phyloP scores from a whole-genome alignment of 805 yeast species.

The Suhomyces sp. region DNA sequence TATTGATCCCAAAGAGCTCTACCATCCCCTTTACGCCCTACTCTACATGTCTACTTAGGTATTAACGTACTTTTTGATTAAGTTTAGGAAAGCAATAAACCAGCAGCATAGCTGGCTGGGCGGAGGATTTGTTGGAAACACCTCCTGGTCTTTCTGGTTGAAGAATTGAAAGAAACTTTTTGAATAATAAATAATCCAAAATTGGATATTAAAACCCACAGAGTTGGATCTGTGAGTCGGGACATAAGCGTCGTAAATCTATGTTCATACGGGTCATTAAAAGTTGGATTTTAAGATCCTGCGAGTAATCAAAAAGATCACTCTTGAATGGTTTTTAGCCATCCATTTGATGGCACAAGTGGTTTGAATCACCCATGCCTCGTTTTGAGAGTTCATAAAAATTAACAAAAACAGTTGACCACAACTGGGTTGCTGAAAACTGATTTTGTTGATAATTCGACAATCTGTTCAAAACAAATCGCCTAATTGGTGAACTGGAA shows the following conservation, averaged over 20 bases:
- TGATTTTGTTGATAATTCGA: no score
- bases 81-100: background rate
- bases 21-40: no score
- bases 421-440: no score
- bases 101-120: conserved; percentile 1
- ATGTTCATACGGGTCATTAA: conserved; percentile 26
- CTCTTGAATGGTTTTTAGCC: no score
- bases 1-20: no score
- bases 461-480: no score
- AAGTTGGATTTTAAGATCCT: conserved; percentile 37
- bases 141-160: conserved; percentile 14
- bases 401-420: no score
- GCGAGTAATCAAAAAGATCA: no score
- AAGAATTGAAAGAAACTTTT: conserved; percentile 13
- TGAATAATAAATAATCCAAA: conserved; percentile 10
- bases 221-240: conserved; percentile 11
- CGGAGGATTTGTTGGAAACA: conserved; percentile 16
- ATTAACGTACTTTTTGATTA: conserved; percentile 2
- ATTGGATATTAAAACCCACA: conserved; percentile 15
- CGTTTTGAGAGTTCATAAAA: no score
- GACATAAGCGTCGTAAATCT: conserved; percentile 15
- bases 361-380: no score
- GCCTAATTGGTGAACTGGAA: conserved; percentile 32
- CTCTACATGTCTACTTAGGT: background rate
- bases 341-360: no score